phyloP scores from a whole-genome alignment of 1,284 basidiomycete species.

The Pseudozyma tsukubaensis region DNA sequence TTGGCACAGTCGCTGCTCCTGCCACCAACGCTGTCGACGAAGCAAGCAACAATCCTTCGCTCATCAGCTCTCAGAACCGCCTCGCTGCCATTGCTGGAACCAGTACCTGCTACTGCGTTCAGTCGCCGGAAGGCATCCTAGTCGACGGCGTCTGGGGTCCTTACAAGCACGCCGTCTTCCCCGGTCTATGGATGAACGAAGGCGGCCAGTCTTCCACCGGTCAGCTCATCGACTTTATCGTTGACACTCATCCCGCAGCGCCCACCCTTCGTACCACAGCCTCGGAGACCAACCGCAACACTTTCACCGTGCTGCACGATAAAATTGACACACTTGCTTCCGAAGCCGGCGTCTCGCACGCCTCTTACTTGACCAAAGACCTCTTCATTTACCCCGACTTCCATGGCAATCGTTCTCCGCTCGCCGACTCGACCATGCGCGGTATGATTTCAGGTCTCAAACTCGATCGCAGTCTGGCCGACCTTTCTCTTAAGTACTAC shows the following conservation, averaged over 20 bases:
- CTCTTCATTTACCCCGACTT: constrained; percentile 95
- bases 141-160: constrained; percentile 97
- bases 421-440: constrained; percentile 91
- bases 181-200: constrained; percentile 92
- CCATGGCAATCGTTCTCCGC: constrained; percentile 86
- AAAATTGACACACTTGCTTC: constrained; percentile 79
- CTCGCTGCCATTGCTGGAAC: constrained; percentile 95
- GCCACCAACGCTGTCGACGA: constrained; percentile 71
- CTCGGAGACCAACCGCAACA: constrained; percentile 70
- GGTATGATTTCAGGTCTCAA: constrained; percentile 89
- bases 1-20: constrained; percentile 91
- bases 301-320: constrained; percentile 77
- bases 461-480: constrained; percentile 80
- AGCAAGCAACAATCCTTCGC: constrained; percentile 69
- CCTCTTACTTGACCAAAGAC: constrained; percentile 84
- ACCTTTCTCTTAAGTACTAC: constrained; percentile 90
- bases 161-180: constrained; percentile 89
- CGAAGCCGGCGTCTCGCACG: constrained; percentile 52
- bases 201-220: constrained; percentile 98
- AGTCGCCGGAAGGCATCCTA: constrained; percentile 77
- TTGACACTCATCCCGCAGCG: constrained; percentile 90
- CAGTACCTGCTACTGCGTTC: constrained; percentile 91
- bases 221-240: constrained; percentile 96
- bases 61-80: constrained; percentile 72
- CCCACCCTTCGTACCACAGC: constrained; percentile 75